A percentile compares a stretch with the other conserved stretches of the same genome.
Conservation (phyloP, 768 basidiomycete genomes). For the Boletus speciosus region DNA sequence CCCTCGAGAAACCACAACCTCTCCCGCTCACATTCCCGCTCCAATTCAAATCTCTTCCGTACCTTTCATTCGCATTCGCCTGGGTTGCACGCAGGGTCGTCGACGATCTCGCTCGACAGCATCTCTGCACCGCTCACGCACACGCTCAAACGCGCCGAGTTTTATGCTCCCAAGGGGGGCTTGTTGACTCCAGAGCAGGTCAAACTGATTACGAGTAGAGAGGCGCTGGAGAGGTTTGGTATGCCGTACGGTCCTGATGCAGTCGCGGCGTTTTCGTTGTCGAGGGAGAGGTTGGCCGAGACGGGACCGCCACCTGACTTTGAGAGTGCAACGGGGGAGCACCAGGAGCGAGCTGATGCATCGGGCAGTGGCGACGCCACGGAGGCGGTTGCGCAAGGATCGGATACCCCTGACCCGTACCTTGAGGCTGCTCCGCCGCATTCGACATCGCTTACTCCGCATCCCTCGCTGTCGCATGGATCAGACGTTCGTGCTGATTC, state of each 20-base stretch:
- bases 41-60: conserved; percentile 31
- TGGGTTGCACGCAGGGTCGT: conserved; percentile 48
- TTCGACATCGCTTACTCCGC: not conserved
- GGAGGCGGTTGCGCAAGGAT: not conserved
- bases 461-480: not conserved
- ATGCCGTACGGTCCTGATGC: conserved; percentile 76
- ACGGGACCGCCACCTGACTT: conserved; percentile 49
- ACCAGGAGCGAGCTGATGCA: not conserved
- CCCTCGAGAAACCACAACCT: conserved; percentile 29
- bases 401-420: not conserved
- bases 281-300: conserved; percentile 39
- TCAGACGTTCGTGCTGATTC: conserved; percentile 6
- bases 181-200: conserved; percentile 49
- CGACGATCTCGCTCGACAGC: conserved; percentile 65
- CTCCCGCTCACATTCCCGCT: conserved; percentile 38
- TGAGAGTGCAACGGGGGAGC: conserved; percentile 26
- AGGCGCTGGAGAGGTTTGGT: conserved; percentile 65
- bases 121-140: conserved; percentile 78
- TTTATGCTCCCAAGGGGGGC: conserved; percentile 52
- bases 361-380: not conserved
- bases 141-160: conserved; percentile 67
- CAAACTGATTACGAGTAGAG: conserved; percentile 64
- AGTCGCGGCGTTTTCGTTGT: conserved; percentile 51
- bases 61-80: conserved; percentile 41
- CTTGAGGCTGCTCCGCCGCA: not conserved